Evolutionary conservation across 2,329 filamentous ascomycete genomes (phyloP).

Genomic region (Ophiosphaerella herpotricha): DNA sequence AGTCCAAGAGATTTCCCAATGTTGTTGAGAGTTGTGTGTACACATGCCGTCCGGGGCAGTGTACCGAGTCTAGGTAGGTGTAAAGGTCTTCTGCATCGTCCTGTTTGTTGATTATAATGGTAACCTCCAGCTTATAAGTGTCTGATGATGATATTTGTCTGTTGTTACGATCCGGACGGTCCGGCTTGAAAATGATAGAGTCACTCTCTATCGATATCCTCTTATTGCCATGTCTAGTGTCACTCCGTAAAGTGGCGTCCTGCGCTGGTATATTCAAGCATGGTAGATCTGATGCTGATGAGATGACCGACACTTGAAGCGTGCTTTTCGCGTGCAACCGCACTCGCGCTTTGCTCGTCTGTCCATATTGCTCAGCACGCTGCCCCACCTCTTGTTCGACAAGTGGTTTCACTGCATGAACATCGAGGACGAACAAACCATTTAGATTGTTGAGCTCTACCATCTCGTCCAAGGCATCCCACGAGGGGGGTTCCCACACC

Average conservation of each 20-base stretch:
- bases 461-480: constrained; percentile 31
- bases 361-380: not conserved
- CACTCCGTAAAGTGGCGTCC: constrained; percentile 8
- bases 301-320: constrained; percentile 10
- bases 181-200: constrained; percentile 24
- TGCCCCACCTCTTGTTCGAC: not conserved
- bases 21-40: constrained; percentile 23
- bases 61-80: constrained; percentile 20
- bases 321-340: constrained; percentile 6
- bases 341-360: constrained; percentile 4
- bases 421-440: constrained; percentile 20
- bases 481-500: constrained; percentile 28
- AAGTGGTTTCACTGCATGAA: constrained; percentile 18
- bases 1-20: constrained; percentile 37
- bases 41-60: not conserved
- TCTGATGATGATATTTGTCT: not conserved
- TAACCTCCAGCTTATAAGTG: constrained; percentile 15
- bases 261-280: not conserved
- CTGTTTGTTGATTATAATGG: constrained; percentile 22
- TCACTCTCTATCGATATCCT: constrained; percentile 9
- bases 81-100: constrained; percentile 33
- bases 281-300: not conserved
- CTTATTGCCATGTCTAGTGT: not conserved
- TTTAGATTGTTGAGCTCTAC: constrained; percentile 24
- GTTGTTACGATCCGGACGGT: constrained; percentile 2